These are phyloP conservation scores for Agrostemma githago DNA, from an alignment of 148 eudicot genomes.

Conservation along the genomic window DNA sequence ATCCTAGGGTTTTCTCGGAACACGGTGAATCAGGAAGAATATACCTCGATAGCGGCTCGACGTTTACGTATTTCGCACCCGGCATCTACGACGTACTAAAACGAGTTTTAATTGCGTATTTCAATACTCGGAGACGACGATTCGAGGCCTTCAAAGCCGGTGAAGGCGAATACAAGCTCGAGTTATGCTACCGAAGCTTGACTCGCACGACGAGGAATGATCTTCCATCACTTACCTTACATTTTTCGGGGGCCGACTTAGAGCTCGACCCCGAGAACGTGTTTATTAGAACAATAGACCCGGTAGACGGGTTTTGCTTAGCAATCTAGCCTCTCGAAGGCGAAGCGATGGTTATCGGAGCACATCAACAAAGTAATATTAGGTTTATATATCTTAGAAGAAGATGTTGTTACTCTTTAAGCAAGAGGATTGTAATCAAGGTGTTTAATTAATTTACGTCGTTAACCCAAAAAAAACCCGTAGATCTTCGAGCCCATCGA, in stretches of 20 bases:
- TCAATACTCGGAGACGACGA: background rate
- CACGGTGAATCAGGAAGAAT: background rate
- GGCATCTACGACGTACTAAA: background rate
- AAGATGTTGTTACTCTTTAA: background rate
- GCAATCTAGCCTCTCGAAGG: background rate
- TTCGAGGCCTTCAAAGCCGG: too few species aligned
- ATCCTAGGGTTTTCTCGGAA: background rate
- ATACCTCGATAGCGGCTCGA: background rate
- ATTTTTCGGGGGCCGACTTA: background rate
- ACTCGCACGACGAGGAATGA: background rate
- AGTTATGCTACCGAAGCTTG: conserved; percentile 1
- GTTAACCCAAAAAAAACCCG: too few species aligned
- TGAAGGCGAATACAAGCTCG: background rate
- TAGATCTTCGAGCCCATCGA: too few species aligned
- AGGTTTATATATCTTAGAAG: conserved; percentile 8
- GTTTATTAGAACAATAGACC: background rate
- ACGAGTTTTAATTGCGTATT: background rate
- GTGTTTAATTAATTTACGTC: background rate
- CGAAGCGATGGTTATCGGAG: background rate
- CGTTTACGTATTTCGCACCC: background rate
- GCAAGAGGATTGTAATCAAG: conserved; percentile 4
- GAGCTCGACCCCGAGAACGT: background rate
- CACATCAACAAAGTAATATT: conserved; percentile 13
- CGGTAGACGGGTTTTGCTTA: conserved; percentile 1
- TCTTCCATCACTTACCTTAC: conserved; percentile 2